These are phyloP conservation scores for Trametes coccinea DNA, from an alignment of 768 basidiomycete species.

Conservation along the genomic window DNA sequence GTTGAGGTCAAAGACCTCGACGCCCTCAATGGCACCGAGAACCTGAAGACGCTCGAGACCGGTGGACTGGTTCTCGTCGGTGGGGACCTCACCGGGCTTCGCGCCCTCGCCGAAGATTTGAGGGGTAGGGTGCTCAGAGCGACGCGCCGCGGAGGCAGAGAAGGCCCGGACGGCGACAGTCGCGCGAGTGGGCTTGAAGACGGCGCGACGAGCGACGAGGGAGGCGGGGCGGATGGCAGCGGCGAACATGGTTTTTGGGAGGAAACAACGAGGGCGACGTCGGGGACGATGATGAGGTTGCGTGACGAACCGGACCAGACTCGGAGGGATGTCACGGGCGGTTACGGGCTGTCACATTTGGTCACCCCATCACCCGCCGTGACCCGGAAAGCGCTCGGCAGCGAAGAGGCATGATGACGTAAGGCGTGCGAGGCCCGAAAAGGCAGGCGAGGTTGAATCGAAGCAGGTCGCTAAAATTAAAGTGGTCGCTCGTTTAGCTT, in stretches of 20 bases:
- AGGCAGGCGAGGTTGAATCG: slow-evolving; percentile 19
- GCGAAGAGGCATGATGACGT: slow-evolving; percentile 3
- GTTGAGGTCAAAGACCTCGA: slow-evolving; percentile 86
- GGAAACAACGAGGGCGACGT: slow-evolving; percentile 20
- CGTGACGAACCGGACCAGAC: slow-evolving; percentile 23
- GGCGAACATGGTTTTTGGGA: slow-evolving; percentile 32
- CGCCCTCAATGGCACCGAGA: slow-evolving; percentile 82
- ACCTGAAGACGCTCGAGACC: slow-evolving; percentile 96
- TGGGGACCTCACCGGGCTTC: slow-evolving; percentile 74
- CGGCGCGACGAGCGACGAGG: slow-evolving; percentile 26
- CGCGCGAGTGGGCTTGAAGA: slow-evolving; percentile 24
- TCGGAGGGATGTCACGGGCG: not conserved
- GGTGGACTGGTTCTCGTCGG: slow-evolving; percentile 88
- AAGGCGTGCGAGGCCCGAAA: slow-evolving; percentile 3
- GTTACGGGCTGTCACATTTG: too few species aligned
- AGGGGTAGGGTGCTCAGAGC: slow-evolving; percentile 61
- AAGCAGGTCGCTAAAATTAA: slow-evolving; percentile 12
- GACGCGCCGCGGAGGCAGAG: slow-evolving; percentile 54
- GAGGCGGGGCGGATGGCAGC: slow-evolving; percentile 31
- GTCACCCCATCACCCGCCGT: slow-evolving; percentile 16
- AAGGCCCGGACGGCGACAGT: slow-evolving; percentile 47
- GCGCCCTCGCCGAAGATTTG: slow-evolving; percentile 71
- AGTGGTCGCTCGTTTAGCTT: slow-evolving; percentile 1
- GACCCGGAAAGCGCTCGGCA: slow-evolving; percentile 12
- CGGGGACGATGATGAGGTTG: slow-evolving; percentile 16